Evolutionary conservation across 148 eudicot genomes (phyloP), one percentile per base, ranked within the genome.

Genomic region (Heliosperma pusillum): DNA sequence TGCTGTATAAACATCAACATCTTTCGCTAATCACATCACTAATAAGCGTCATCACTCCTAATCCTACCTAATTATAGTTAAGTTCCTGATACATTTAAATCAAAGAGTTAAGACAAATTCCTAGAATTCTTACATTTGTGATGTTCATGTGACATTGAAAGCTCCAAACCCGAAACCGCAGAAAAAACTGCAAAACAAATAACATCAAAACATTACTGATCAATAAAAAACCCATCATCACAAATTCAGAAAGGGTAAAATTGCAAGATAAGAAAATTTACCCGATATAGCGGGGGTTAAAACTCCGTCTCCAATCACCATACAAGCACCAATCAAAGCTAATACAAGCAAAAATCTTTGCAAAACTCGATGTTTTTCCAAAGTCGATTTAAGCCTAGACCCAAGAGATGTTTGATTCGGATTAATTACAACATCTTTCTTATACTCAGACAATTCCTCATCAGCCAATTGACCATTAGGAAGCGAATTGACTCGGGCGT

Each of bases 241-340:
- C 20, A 70, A 70, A 70, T 4, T 25, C 11, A 26, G 2, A 12
- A 33, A 9, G 21, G 45, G 45, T 17, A 17, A 19, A 27, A 5
- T 25, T 40, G 19, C 29, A 44, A 1, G 24, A 21, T 20, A 69
- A 42, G 16, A 59, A 21, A 57, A 53, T 19, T 71, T 84, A 93
- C 98, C 98, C 4, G 98, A 93, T 62, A 93, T 83, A 50, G 98
- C 93, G 25, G 98, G 98, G 21, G 93, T 91, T 30, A 93, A 82
- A 60, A 93, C 86, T 4, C 98, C 98, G 85, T 93, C 98, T 50
- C 98, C 98, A 73, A 93, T 93, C 47, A 93, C 98, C 98, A 93
- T 93, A 93, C 95, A 93, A 84, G 98, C 81, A 30, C 98, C 98
- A 81, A 89, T 79, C 74, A 93, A 81, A 80, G 98, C 95, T 59